phyloP scores from a whole-genome alignment of 1,139 yeast species.

The Candida tunisiensis region DNA sequence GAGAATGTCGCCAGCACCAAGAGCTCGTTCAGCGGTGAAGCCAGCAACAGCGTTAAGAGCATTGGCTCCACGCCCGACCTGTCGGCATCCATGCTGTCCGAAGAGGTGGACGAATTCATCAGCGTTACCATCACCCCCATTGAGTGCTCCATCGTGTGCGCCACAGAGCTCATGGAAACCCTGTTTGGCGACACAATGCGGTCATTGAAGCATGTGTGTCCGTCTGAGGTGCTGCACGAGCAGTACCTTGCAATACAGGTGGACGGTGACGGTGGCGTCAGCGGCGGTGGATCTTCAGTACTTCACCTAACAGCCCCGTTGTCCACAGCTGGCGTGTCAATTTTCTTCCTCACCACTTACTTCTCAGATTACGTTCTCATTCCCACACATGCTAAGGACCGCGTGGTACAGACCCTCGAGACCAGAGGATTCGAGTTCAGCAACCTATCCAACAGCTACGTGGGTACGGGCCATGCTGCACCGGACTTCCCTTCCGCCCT shows the following conservation, averaged over 20 bases:
- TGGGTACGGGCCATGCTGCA: no score
- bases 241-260: conserved; percentile 39
- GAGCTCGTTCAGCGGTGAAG: no score
- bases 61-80: no score
- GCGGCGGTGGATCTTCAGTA: conserved; percentile 33
- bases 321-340: conserved; percentile 37
- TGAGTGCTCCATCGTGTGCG: conserved; percentile 40
- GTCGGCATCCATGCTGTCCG: no score
- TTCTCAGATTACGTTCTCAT: conserved; percentile 52
- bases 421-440: conserved; percentile 29
- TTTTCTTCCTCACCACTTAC: conserved; percentile 49
- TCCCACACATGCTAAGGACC: conserved; percentile 28
- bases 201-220: conserved; percentile 16
- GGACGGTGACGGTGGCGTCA: conserved; percentile 43
- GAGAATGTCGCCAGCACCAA: no score
- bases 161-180: conserved; percentile 21
- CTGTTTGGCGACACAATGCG: conserved; percentile 25
- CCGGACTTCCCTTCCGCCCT: background rate
- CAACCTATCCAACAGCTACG: conserved; percentile 17
- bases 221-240: conserved; percentile 29
- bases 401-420: conserved; percentile 30
- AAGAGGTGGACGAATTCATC: conserved; percentile 20
- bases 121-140: conserved; percentile 40
- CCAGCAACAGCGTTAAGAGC: no score
- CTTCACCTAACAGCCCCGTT: conserved; percentile 44